Evolutionary conservation across 2,329 filamentous ascomycete species (phyloP).

Genomic region (Mariannaea elegans): DNA sequence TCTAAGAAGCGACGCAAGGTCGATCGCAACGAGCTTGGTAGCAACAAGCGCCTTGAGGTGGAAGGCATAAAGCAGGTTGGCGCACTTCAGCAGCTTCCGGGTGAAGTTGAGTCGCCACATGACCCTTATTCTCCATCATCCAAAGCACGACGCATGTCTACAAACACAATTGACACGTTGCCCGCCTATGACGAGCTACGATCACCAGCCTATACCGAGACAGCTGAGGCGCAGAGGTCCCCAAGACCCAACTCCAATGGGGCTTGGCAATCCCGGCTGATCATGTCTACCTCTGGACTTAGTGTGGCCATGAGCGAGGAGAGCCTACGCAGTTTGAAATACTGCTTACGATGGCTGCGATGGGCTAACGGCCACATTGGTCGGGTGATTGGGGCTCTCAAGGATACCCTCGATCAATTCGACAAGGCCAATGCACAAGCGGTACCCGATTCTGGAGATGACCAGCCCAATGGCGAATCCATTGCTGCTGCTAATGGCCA

Average conservation of each 20-base stretch:
- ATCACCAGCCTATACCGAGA: conserved; percentile 78
- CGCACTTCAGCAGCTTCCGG: conserved; percentile 28
- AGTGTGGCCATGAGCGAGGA: conserved; percentile 92
- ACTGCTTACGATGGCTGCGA: conserved; percentile 81
- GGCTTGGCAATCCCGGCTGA: conserved; percentile 82
- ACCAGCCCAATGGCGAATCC: conserved; percentile 20
- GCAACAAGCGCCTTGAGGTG: conserved; percentile 41
- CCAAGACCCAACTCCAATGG: conserved; percentile 43
- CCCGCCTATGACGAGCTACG: conserved; percentile 85
- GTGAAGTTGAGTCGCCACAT: conserved; percentile 26
- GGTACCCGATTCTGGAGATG: conserved; percentile 14
- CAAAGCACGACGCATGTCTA: conserved; percentile 64
- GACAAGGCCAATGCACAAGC: conserved; percentile 60
- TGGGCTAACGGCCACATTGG: conserved; percentile 85
- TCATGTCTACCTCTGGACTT: conserved; percentile 90
- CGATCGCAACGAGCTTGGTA: conserved; percentile 49
- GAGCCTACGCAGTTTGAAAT: conserved; percentile 83
- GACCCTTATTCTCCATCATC: conserved; percentile 42
- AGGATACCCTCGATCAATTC: conserved; percentile 81
- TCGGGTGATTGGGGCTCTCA: conserved; percentile 77
- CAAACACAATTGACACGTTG: conserved; percentile 76
- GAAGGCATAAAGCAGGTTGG: conserved; percentile 41
- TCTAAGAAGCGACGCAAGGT: conserved; percentile 69
- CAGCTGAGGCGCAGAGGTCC: conserved; percentile 46
- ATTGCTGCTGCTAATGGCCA: conserved; percentile 20